Percentiles rank a stretch among this genome's conserved stretches.
Conservation (phyloP, 768 basidiomycete species). For the Hypsizygus marmoreus region DNA sequence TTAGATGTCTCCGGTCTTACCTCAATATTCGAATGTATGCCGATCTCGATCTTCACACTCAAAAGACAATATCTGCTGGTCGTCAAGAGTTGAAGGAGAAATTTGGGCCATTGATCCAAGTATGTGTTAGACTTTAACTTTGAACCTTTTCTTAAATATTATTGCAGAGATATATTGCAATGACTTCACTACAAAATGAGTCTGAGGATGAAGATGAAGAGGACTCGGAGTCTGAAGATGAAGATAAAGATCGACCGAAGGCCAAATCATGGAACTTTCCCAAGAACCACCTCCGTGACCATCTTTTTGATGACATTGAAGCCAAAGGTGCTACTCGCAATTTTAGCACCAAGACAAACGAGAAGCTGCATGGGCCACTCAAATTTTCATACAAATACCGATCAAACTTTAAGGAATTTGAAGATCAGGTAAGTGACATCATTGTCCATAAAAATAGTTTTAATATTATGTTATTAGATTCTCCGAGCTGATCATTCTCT, state of each 20-base stretch:
- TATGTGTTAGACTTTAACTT: slow-evolving; percentile 15
- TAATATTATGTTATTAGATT: not conserved
- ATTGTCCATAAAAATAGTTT: not conserved
- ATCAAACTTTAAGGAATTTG: slow-evolving; percentile 33
- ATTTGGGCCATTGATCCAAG: slow-evolving; percentile 23
- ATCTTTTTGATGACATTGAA: slow-evolving; percentile 30
- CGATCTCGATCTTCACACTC: slow-evolving; percentile 9
- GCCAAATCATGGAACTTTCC: slow-evolving; percentile 36
- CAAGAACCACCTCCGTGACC: slow-evolving; percentile 32
- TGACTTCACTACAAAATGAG: slow-evolving; percentile 13
- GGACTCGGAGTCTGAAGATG: slow-evolving; percentile 14
- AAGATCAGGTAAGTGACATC: not conserved
- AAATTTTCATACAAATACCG: slow-evolving; percentile 25
- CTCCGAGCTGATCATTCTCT: slow-evolving; percentile 5
- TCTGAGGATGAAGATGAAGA: slow-evolving; percentile 13
- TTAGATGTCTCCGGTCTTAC: slow-evolving; percentile 3
- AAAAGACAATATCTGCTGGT: slow-evolving; percentile 12
- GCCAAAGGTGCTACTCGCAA: slow-evolving; percentile 29
- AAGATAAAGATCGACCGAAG: slow-evolving; percentile 24
- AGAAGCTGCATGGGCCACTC: slow-evolving; percentile 33
- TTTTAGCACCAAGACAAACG: slow-evolving; percentile 34
- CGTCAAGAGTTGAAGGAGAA: slow-evolving; percentile 13
- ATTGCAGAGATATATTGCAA: slow-evolving; percentile 6
- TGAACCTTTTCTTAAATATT: slow-evolving; percentile 4
- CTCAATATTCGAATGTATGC: slow-evolving; percentile 5